phyloP scores from a whole-genome alignment of 2,329 filamentous ascomycete genomes.

The Laburnicola sp. region DNA sequence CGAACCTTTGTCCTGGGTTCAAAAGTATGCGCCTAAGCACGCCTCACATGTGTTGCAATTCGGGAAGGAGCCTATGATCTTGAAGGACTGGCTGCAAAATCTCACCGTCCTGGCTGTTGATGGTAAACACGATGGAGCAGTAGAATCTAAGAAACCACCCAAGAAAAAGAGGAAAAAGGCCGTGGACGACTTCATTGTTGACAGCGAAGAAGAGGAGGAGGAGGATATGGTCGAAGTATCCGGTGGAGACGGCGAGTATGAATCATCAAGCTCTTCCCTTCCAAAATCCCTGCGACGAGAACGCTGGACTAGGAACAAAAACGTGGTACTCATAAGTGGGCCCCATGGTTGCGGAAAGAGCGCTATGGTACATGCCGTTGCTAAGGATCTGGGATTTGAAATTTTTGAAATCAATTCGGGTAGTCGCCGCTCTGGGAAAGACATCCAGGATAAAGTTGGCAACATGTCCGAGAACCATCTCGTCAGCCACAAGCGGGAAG shows the following conservation, averaged over 20 bases:
- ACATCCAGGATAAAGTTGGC: slow-evolving; percentile 87
- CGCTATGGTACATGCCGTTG: slow-evolving; percentile 86
- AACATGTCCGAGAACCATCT: slow-evolving; percentile 97
- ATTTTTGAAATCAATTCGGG: slow-evolving; percentile 93
- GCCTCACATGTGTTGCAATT: slow-evolving; percentile 75
- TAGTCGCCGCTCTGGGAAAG: slow-evolving; percentile 80
- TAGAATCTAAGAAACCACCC: slow-evolving; percentile 29
- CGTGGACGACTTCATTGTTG: slow-evolving; percentile 43
- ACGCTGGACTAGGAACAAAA: slow-evolving; percentile 54
- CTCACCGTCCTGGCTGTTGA: slow-evolving; percentile 78
- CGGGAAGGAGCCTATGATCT: slow-evolving; percentile 67
- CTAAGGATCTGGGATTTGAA: slow-evolving; percentile 88
- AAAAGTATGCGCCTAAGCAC: slow-evolving; percentile 78
- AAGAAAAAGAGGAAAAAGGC: slow-evolving; percentile 67
- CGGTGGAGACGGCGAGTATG: slow-evolving; percentile 55
- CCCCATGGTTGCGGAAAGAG: slow-evolving; percentile 92
- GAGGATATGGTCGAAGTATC: slow-evolving; percentile 65
- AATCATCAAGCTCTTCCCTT: slow-evolving; percentile 25
- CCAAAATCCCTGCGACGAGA: slow-evolving; percentile 45
- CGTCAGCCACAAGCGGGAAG: slow-evolving; percentile 59
- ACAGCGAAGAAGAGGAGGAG: slow-evolving; percentile 36
- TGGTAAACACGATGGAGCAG: slow-evolving; percentile 48
- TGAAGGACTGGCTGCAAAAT: slow-evolving; percentile 79
- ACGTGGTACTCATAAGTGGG: slow-evolving; percentile 85
- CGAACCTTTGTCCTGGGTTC: slow-evolving; percentile 72